Evolutionary conservation across 495 filamentous ascomycete genomes (phyloP).

Genomic region (Filosporella fistucella): DNA sequence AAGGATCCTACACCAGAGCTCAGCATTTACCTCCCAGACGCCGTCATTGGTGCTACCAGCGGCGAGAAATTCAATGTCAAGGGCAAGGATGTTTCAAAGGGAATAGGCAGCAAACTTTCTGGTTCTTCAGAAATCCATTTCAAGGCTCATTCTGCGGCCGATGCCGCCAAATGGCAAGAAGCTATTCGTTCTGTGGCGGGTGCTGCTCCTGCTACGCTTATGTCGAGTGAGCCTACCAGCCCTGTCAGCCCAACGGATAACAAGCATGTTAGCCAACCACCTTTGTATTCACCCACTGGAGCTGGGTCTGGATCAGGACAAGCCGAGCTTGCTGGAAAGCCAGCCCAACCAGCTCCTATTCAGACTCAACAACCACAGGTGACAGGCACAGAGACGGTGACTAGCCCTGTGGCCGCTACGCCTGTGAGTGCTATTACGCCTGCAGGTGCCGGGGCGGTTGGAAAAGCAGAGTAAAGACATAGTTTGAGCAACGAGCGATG

Average conservation of each 20-base stretch:
- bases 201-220: conserved; percentile 1
- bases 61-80: conserved; percentile 89
- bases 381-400: conserved; percentile 17
- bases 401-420: conserved; percentile 15
- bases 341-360: conserved; percentile 22
- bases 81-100: conserved; percentile 72
- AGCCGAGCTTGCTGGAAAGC: background rate
- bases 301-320: background rate
- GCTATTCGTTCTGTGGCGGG: conserved; percentile 49
- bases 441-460: no score
- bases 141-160: conserved; percentile 64
- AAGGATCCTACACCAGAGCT: conserved; percentile 81
- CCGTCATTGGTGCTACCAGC: conserved; percentile 66
- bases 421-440: conserved; percentile 3
- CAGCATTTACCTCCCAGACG: conserved; percentile 90
- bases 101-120: conserved; percentile 45
- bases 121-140: conserved; percentile 48
- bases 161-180: conserved; percentile 81
- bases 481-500: no score
- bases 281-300: conserved; percentile 17
- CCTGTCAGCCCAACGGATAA: conserved; percentile 26
- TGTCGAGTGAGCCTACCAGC: conserved; percentile 24
- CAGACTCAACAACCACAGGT: conserved; percentile 34
- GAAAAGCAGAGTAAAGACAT: no score
- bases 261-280: conserved; percentile 18